Evolutionary conservation across 768 basidiomycete genomes (phyloP).

Genomic region (Suillus sp.): DNA sequence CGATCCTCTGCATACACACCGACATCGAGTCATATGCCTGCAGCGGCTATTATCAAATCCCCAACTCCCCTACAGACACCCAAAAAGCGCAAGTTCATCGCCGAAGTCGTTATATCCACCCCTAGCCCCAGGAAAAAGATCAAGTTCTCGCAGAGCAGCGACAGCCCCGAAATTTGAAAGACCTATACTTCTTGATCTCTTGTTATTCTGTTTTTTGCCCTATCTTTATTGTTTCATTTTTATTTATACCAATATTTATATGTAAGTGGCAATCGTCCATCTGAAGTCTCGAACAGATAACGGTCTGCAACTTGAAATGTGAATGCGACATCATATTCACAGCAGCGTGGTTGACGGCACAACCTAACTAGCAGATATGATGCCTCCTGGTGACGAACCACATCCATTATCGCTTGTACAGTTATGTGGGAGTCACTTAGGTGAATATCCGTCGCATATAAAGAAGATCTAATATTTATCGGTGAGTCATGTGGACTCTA

Average conservation of each 20-base stretch:
- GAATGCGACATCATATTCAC: no score
- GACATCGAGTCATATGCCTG: neutral
- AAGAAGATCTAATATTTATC: no score
- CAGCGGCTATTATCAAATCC: neutral
- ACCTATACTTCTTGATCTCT: neutral
- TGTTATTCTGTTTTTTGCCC: neutral
- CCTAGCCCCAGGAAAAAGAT: constrained; percentile 24
- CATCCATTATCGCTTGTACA: no score
- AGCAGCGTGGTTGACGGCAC: no score
- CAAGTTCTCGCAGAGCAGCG: constrained; percentile 8
- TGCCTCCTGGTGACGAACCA: no score
- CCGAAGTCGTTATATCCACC: constrained; percentile 7
- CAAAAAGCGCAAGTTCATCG: constrained; percentile 25
- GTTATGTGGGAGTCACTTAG: no score
- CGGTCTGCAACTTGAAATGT: no score
- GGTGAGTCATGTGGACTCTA: no score
- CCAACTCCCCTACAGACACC: constrained; percentile 9
- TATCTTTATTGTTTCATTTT: constrained; percentile 11
- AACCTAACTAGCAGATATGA: no score
- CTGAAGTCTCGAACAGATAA: no score
- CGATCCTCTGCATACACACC: neutral
- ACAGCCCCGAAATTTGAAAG: neutral
- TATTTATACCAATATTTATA: neutral
- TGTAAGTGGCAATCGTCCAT: no score
- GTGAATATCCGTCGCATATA: no score